Evolutionary conservation across 257 asterid genomes (phyloP), one percentile per base, ranked within the genome.

Genomic region (Apocynum venetum): DNA sequence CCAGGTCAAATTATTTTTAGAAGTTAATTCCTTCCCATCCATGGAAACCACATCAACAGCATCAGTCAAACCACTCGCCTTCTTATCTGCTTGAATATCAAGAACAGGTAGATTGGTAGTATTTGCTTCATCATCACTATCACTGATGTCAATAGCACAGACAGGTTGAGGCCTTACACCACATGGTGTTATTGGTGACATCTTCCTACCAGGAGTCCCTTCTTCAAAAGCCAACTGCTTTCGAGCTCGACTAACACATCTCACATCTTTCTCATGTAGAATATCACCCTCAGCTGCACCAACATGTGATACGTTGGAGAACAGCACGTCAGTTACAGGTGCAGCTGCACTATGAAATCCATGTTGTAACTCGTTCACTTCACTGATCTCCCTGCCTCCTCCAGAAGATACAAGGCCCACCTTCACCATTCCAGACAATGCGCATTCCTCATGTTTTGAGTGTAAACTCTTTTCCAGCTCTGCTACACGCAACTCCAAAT

Each of bases 121-220:
- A 67, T 51, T 80, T 72, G 66, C 74, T 80, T 87, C 88, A 47
- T 78, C 91, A 66, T 87, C 93, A 5, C 87, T 79, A 78, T 82
- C 95, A 77, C 75, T 76, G 52, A 88, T 78, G 75, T 80, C 86
- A 72, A 88, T 78, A 25, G 85, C 65, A 60, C 48, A 79, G 74
- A 60, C 61, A 57, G 73, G 61, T n/a, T 83, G 77, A 60, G 83
- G 83, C 41, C 75, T 51, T 51, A 41, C 64, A 15, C 77, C 78
- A 51, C 83, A 81, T 4, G 91, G 88, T 76, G 90, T 85, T 31
- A 82, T 70, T 31, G 90, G 91, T 80, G 85, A 76, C 48, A 82
- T 79, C 76, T 78, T 85, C 80, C 84, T 84, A 52, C 19, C 73
- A 19, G 73, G 77, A 31, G 79, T 77, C 60, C 46, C 79, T 78